Evolutionary conservation across 2,329 filamentous ascomycete genomes (phyloP), one percentile per base, ranked within the genome.

Genomic region (Scortechinia acanthostroma): DNA sequence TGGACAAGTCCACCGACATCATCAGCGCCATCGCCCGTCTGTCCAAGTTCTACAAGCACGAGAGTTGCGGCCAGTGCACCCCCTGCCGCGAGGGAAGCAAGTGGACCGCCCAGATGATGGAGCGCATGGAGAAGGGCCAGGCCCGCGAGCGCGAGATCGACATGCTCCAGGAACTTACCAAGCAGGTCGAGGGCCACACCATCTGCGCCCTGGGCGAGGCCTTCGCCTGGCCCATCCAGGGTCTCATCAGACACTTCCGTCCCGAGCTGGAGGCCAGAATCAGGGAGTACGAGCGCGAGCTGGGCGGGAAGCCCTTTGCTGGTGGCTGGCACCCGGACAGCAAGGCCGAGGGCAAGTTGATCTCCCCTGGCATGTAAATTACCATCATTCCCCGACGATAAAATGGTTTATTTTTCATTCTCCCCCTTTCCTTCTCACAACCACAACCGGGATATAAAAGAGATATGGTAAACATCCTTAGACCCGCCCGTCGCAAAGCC

Each of bases 101-200:
- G 74, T 98, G 93, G 93, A 96, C 91, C 10, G 87, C 95, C 69
- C 91, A 98, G 75, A 97, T 98, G 67, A 97, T 98, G 93, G 75
- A 86, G 67, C 86, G 93, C 47, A 95, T 98, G 57, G 90, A 95
- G 74, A 86, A 87, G 65, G 93, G 93, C 48, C 81, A 88, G 66
- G 93, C 88, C 49, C 83, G 88, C 50, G 82, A 85, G 66, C 79
- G 93, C 49, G 93, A 98, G 71, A 98, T 98, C 63, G 93, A 98
- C 65, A 98, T 98, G 93, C 79, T 98, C 54, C 93, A 96, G 73
- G 93, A 98, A 74, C 73, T 98, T 55, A 98, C 93, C 51, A 98
- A 98, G 78, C 93, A 98, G 71, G 93, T 98, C 50, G 93, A 98
- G 73, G 93, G 93, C 10, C 93, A 98, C 74, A 97, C 93, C 42